Percentiles rank a stretch among this genome's conserved stretches.
Conservation (phyloP, 108 stramenopile species). For the Conticribra guillardii region DNA sequence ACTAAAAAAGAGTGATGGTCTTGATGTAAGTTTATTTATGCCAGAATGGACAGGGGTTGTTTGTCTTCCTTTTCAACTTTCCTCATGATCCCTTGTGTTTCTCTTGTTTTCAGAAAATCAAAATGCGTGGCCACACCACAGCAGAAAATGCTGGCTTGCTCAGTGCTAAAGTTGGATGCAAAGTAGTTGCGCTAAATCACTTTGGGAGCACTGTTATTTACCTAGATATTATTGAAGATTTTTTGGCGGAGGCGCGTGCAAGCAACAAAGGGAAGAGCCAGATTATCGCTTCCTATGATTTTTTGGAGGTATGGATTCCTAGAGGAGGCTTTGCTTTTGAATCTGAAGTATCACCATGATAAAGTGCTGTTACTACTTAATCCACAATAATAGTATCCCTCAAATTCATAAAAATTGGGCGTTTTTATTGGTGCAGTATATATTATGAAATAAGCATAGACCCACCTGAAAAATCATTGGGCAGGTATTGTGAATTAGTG, state of each 20-base stretch:
- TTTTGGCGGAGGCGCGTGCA: slow-evolving; percentile 57
- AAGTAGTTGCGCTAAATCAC: slow-evolving; percentile 76
- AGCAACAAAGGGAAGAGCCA: slow-evolving; percentile 39
- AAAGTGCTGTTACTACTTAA: background rate
- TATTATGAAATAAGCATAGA: too few species aligned
- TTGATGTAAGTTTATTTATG: slow-evolving; percentile 25
- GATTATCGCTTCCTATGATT: slow-evolving; percentile 71
- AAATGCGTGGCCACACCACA: slow-evolving; percentile 73
- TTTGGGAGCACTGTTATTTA: slow-evolving; percentile 52
- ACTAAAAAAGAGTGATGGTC: slow-evolving; percentile 54
- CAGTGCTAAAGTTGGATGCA: slow-evolving; percentile 54
- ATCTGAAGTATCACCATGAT: background rate
- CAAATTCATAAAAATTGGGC: background rate
- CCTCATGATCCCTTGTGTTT: too few species aligned
- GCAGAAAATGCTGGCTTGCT: slow-evolving; percentile 78
- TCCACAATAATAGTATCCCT: background rate
- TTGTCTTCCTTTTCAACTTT: background rate
- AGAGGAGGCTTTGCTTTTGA: slow-evolving; percentile 66
- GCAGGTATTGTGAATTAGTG: too few species aligned
- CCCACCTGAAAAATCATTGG: too few species aligned
- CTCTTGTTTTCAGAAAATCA: slow-evolving; percentile 34
- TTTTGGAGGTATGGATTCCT: slow-evolving; percentile 78
- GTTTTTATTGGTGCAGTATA: too few species aligned
- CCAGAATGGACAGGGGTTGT: slow-evolving; percentile 2
- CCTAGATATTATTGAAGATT: slow-evolving; percentile 7